Conservation (phyloP, 768 basidiomycete species). For the Amanita pallidorosea region DNA sequence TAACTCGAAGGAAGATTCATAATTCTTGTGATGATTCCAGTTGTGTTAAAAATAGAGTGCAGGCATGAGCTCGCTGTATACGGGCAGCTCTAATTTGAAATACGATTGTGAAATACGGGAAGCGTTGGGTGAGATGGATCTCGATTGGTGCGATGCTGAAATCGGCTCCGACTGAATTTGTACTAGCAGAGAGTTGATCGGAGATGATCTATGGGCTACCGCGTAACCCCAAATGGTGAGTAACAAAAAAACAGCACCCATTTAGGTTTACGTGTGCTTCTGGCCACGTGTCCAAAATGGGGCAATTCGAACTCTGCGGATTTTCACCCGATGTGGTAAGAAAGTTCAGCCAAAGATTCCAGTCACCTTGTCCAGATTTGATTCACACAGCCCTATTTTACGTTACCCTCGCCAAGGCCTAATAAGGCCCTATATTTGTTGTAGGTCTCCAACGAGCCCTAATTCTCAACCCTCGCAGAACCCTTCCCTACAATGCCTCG, state of each 20-base stretch:
- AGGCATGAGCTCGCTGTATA: background rate
- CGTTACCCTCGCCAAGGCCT: conserved; percentile 3
- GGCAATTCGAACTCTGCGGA: conserved; percentile 5
- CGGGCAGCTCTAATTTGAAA: background rate
- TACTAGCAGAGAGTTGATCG: background rate
- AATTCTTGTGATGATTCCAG: background rate
- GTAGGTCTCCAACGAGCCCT: conserved; percentile 1
- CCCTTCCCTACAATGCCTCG: conserved; percentile 23
- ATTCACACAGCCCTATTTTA: conserved; percentile 4
- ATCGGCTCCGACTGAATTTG: conserved; percentile 6
- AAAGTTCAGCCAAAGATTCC: conserved; percentile 2
- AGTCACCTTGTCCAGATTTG: background rate
- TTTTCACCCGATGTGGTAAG: conserved; percentile 6
- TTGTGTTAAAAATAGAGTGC: background rate
- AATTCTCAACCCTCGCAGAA: conserved; percentile 6
- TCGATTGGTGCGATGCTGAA: conserved; percentile 4
- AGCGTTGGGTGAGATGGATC: background rate
- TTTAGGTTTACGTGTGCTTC: conserved; percentile 6
- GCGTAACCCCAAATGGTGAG: conserved; percentile 4
- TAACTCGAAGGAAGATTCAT: background rate
- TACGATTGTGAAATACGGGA: background rate
- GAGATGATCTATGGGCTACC: conserved; percentile 1
- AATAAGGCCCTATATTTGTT: conserved; percentile 9
- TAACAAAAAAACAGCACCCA: background rate
- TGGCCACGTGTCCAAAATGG: conserved; percentile 7